Percentiles rank a stretch among this genome's conserved stretches.
These are phyloP conservation scores for Allantophomopsis cytisporea DNA, from an alignment of 2,329 filamentous ascomycete species.

Conservation along the genomic window DNA sequence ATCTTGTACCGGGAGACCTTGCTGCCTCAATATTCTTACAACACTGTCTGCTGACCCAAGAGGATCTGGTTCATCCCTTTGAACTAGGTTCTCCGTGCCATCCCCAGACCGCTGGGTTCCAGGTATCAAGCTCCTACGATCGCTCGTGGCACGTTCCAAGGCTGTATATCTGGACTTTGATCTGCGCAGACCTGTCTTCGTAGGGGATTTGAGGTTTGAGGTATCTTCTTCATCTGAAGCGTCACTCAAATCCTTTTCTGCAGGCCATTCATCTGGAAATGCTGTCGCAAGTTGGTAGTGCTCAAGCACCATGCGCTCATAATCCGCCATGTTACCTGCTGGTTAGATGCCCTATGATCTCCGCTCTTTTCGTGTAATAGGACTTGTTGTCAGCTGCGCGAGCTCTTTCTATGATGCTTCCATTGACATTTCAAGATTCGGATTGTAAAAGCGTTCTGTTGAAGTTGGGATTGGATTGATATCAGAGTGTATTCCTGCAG, in stretches of 20 bases:
- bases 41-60: constrained; percentile 83
- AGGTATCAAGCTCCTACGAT: constrained; percentile 47
- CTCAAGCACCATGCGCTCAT: constrained; percentile 66
- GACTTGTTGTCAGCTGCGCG: too few relatives aligned
- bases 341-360: neutral
- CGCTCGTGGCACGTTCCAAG: constrained; percentile 62
- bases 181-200: constrained; percentile 35
- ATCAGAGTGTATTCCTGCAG: too few relatives aligned
- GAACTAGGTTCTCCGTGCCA: constrained; percentile 64
- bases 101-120: constrained; percentile 55
- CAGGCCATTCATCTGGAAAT: constrained; percentile 76
- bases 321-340: constrained; percentile 42
- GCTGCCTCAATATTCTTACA: constrained; percentile 60
- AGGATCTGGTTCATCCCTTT: constrained; percentile 86
- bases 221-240: constrained; percentile 41
- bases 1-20: constrained; percentile 73
- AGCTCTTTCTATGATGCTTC: too few relatives aligned
- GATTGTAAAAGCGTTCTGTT: too few relatives aligned
- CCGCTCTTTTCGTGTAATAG: constrained; percentile 1
- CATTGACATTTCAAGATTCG: too few relatives aligned
- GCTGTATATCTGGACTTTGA: constrained; percentile 75
- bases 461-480: too few relatives aligned
- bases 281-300: constrained; percentile 77
- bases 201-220: constrained; percentile 15
- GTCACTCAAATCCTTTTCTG: constrained; percentile 63